phyloP scores from a whole-genome alignment of 305 asterid genomes.

The Nicotiana rustica region DNA sequence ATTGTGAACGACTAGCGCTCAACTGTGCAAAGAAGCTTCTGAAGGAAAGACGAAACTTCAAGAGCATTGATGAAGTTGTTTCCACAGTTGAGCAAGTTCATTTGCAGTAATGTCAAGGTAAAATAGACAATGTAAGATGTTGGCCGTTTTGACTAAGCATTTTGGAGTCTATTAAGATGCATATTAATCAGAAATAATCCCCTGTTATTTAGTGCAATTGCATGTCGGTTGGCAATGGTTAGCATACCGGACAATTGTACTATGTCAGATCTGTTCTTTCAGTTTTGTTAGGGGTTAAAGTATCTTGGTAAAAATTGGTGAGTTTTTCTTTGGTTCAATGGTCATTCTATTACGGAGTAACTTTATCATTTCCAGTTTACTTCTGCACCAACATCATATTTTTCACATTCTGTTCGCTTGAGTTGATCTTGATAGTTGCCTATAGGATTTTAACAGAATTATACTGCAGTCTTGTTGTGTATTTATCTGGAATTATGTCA shows the following conservation, averaged over 20 bases:
- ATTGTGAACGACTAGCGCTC: conserved; percentile 83
- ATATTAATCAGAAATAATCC: background rate
- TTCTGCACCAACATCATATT: background rate
- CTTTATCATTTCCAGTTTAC: background rate
- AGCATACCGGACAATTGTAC: background rate
- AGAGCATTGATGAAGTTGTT: conserved; percentile 66
- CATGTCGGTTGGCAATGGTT: background rate
- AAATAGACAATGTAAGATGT: background rate
- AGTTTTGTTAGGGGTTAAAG: background rate
- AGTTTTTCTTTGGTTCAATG: background rate
- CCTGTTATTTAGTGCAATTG: background rate
- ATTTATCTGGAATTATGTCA: background rate
- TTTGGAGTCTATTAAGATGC: background rate
- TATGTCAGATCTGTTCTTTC: background rate
- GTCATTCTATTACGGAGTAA: background rate
- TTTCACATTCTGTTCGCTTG: background rate
- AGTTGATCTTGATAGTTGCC: background rate
- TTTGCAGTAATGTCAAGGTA: conserved; percentile 36
- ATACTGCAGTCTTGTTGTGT: background rate
- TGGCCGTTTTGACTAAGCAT: background rate
- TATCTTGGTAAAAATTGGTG: background rate
- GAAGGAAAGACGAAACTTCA: conserved; percentile 66
- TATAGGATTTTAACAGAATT: background rate
- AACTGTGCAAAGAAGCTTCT: conserved; percentile 72
- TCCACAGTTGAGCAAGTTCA: conserved; percentile 61